These are phyloP conservation scores for Hygrocybe punicea DNA, from an alignment of 768 basidiomycete genomes.

Conservation along the genomic window DNA sequence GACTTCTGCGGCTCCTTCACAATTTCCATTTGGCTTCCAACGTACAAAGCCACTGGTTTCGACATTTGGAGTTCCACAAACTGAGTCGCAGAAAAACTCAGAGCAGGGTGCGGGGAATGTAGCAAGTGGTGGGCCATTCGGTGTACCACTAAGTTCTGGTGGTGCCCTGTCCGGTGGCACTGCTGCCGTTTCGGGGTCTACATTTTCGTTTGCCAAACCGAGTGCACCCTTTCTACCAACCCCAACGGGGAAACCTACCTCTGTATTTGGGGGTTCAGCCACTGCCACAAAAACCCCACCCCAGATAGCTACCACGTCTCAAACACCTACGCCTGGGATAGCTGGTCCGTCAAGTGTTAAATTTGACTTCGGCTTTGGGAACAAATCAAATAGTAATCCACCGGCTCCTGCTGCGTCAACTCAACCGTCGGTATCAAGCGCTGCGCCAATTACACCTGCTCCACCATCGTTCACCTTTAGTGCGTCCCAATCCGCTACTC, in stretches of 20 bases:
- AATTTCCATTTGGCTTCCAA: conserved; percentile 13
- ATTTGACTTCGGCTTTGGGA: conserved; percentile 38
- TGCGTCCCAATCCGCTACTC: neutral
- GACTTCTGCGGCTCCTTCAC: conserved; percentile 7
- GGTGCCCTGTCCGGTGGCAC: neutral
- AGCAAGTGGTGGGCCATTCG: neutral
- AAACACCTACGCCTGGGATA: conserved; percentile 14
- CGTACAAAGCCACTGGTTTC: neutral
- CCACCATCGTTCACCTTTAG: conserved; percentile 7
- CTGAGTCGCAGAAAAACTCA: neutral
- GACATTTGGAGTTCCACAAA: neutral
- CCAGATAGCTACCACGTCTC: neutral
- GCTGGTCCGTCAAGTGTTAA: conserved; percentile 23
- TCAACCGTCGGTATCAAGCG: neutral
- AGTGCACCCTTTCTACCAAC: conserved; percentile 10
- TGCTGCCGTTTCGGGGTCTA: neutral
- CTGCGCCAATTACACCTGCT: neutral
- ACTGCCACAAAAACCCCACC: conserved; percentile 6
- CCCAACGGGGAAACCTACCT: conserved; percentile 6
- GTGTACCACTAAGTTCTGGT: neutral
- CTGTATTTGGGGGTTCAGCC: neutral
- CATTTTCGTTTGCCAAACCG: conserved; percentile 15
- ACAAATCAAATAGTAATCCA: neutral
- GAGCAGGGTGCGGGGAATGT: neutral
- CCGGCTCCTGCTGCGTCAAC: conserved; percentile 8